Conservation (phyloP, 2,329 filamentous ascomycete genomes). For the Curvularia lunata region DNA sequence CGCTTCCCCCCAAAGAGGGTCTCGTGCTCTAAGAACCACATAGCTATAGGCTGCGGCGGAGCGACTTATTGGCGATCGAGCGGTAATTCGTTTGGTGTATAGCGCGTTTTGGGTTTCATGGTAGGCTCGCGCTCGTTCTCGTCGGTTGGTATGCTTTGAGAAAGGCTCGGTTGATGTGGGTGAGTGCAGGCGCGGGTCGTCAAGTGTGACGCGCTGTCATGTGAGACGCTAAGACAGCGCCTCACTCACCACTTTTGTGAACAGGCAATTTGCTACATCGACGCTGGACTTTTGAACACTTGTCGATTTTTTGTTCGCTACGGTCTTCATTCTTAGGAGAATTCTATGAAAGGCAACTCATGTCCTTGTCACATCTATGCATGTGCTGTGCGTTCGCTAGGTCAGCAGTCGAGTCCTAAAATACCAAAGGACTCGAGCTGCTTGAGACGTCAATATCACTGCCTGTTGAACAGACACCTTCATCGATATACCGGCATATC, state of each 20-base stretch:
- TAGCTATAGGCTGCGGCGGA: slow-evolving; percentile 27
- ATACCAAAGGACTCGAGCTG: background rate
- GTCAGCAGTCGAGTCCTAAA: background rate
- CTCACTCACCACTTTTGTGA: background rate
- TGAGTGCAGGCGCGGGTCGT: slow-evolving; percentile 1
- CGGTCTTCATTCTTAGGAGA: background rate
- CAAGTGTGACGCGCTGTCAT: slow-evolving; percentile 17
- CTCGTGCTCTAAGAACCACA: slow-evolving; percentile 64
- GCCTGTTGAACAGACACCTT: background rate
- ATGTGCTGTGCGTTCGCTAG: background rate
- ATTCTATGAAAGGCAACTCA: too few species aligned
- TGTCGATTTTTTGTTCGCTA: background rate
- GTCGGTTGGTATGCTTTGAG: background rate
- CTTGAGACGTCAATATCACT: background rate
- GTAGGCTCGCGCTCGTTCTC: background rate
- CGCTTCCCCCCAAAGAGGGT: slow-evolving; percentile 66
- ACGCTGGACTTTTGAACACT: background rate
- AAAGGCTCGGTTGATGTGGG: slow-evolving; percentile 4
- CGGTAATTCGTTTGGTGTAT: background rate
- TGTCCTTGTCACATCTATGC: background rate
- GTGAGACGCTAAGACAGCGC: slow-evolving; percentile 12
- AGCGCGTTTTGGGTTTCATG: slow-evolving; percentile 8
- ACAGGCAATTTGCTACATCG: background rate
- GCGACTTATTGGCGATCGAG: background rate
- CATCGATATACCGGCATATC: background rate